A percentile compares a stretch with the other conserved stretches of the same genome.
phyloP scores from a whole-genome alignment of 257 asterid species.

The Petunia axillaris region DNA sequence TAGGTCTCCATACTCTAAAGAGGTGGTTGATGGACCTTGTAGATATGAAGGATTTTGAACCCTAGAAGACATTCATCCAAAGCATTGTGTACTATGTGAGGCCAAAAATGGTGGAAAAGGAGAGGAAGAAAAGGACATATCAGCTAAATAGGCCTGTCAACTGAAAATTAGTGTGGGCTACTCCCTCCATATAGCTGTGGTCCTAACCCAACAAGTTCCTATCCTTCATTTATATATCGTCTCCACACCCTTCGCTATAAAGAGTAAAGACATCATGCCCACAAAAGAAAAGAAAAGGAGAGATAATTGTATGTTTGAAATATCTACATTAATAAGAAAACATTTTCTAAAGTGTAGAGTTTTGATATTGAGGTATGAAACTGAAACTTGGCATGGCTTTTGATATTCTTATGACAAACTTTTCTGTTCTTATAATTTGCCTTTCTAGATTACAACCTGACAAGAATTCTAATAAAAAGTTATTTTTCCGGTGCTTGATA shows the following conservation, averaged over 20 bases:
- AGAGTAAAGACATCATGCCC: background rate
- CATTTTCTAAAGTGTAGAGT: too few relatives aligned
- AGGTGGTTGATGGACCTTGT: background rate
- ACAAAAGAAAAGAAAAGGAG: too few relatives aligned
- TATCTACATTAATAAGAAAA: background rate
- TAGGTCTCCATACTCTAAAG: background rate
- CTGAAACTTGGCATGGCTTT: background rate
- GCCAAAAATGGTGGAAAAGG: conserved; percentile 26
- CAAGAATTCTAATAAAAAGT: background rate
- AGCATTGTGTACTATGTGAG: conserved; percentile 2
- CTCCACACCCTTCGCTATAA: background rate
- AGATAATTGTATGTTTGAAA: background rate
- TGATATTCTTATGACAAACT: too few relatives aligned
- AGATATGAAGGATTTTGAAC: background rate
- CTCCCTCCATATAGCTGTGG: conserved; percentile 24
- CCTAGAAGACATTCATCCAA: background rate
- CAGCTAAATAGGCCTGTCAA: conserved; percentile 53
- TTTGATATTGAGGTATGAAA: too few relatives aligned
- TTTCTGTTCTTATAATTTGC: too few relatives aligned
- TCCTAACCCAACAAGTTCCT: conserved; percentile 35
- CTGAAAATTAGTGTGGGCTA: conserved; percentile 44
- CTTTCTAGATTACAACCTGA: background rate
- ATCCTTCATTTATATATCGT: conserved; percentile 16
- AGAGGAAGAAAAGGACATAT: conserved; percentile 48
- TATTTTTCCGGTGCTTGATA: background rate